Base-by-base conservation (phyloP, 768 basidiomycete genomes). In the Podaxis sp. region DNA sequence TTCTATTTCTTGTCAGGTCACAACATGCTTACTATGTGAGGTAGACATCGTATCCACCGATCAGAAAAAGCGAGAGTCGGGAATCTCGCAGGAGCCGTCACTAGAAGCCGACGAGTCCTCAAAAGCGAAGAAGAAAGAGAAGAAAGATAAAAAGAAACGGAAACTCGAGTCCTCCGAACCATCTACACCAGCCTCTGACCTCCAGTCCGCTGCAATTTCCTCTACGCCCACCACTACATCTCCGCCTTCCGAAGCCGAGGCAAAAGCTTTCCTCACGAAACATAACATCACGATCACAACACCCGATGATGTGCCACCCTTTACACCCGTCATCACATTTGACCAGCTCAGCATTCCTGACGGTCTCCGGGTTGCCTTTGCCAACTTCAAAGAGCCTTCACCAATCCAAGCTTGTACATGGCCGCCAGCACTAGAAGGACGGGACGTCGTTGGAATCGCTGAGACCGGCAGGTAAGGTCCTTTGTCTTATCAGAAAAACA, bases 341-440 rank as follows among this genome's bases (percentile, higher is more conserved):
- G 77, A 82, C 62, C 84, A 90, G 58, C 82, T 98, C 15, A 72
- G 74, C 29, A 82, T 98, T 54, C 85, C 90, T 5, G 72, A 77
- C 0, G 77, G 79, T 13, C 82, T 98, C 37, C 82, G 80, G 46
- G 69, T 76, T 0, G 88, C 86, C 0, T 87, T 98, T 63, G 72
- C 78, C 53, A 79, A 77, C 7, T 99, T 95, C 78, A 85, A 87
- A 65, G 86, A 90, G 66, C 96, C 97, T 4, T 96, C 96, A 0
- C 96, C 97, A 0, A 94, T 99, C 58, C 97, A 99, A 72, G 89
- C 94, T 5, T 96, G 93, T 67, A 86, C 95, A 12, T 98, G 96
- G 96, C 94, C 96, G 2, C 87, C 91, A 37, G 87, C 92, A 5
- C 77, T 98, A 25, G 79, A 82, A 24, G 91, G 91, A 0, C 79